Conservation (phyloP, 345 rosid genomes). For the Lepidium africanum region DNA sequence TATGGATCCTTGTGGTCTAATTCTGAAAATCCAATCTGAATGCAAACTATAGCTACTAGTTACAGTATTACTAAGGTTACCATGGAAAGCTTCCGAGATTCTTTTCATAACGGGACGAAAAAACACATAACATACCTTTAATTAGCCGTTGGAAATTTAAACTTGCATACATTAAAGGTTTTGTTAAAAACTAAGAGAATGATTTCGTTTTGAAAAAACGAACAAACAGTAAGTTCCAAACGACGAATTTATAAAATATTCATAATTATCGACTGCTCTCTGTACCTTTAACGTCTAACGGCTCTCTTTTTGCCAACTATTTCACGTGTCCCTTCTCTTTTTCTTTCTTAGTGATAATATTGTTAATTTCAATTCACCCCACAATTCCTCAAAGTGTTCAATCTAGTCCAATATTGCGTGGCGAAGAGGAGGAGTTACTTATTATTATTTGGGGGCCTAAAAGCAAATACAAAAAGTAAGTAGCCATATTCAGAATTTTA, state of each 20-base stretch:
- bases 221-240: background rate
- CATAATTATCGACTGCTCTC: background rate
- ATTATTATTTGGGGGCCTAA: background rate
- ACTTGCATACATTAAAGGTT: background rate
- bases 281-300: constrained; percentile 2
- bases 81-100: background rate
- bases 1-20: no score
- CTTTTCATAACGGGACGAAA: background rate
- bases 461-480: background rate
- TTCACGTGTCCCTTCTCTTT: background rate
- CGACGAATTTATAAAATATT: background rate
- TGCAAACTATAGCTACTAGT: no score
- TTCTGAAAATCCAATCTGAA: no score
- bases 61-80: no score
- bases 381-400: background rate
- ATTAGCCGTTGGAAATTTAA: constrained; percentile 10
- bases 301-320: constrained; percentile 12
- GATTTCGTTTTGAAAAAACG: background rate
- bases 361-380: background rate
- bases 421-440: background rate
- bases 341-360: background rate
- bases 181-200: background rate
- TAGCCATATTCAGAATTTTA: background rate
- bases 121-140: background rate
- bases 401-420: background rate